These are phyloP conservation scores for Iris macrosiphon DNA, from an alignment of 106 monocot species.

Conservation along the genomic window DNA sequence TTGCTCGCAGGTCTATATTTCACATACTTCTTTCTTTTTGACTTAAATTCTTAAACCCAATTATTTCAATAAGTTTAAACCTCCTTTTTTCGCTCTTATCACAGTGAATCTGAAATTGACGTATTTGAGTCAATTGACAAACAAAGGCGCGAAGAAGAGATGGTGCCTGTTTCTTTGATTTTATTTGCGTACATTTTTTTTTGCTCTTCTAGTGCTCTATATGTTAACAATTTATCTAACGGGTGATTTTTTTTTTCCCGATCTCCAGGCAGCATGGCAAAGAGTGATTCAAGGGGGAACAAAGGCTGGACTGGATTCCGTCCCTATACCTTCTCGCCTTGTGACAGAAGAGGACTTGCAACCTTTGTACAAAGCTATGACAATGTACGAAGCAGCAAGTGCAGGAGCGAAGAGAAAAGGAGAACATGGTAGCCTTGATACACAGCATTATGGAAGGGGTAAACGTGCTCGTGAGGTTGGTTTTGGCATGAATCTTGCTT, in stretches of 20 bases:
- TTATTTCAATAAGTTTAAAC: too few species aligned
- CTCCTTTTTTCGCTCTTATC: conserved; percentile 6
- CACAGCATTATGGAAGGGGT: conserved; percentile 96
- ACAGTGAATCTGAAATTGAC: conserved; percentile 94
- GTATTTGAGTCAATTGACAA: conserved; percentile 91
- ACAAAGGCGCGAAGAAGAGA: conserved; percentile 81
- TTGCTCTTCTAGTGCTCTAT: background rate
- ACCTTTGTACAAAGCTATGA: conserved; percentile 67
- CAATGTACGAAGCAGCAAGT: conserved; percentile 40
- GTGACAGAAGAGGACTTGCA: conserved; percentile 88
- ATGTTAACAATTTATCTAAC: background rate
- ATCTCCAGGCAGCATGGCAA: conserved; percentile 64
- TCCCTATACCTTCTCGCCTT: conserved; percentile 75
- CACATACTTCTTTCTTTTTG: background rate
- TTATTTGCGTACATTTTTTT: background rate
- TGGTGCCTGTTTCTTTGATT: conserved; percentile 33
- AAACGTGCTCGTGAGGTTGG: conserved; percentile 98
- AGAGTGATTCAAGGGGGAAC: conserved; percentile 41
- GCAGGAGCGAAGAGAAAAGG: conserved; percentile 44
- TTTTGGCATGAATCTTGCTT: background rate
- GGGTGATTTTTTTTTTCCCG: background rate
- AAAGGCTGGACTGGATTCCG: conserved; percentile 20
- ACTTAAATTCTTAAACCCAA: too few species aligned
- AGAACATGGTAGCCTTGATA: conserved; percentile 59
- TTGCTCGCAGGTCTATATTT: conserved; percentile 71